These are phyloP conservation scores for Sambucus nigra DNA, from an alignment of 129 eudicot species.

Conservation along the genomic window DNA sequence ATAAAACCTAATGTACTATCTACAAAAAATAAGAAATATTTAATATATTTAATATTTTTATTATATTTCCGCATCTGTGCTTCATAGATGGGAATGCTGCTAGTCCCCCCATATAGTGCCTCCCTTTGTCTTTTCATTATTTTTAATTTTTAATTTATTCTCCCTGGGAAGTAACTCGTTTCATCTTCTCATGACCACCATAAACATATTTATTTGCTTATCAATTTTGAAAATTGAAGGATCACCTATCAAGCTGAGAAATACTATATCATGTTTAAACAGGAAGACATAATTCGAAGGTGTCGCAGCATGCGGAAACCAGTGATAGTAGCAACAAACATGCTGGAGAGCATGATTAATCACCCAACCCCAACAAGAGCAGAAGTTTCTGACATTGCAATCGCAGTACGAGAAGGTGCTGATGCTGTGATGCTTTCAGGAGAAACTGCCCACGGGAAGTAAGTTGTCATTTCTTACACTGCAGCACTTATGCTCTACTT, in stretches of 20 bases:
- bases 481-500: not conserved
- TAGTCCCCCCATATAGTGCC: too few species aligned
- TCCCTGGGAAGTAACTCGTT: too few species aligned
- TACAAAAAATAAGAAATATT: too few species aligned
- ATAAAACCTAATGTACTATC: too few species aligned
- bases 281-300: slow-evolving; percentile 87
- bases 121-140: too few species aligned
- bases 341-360: slow-evolving; percentile 97
- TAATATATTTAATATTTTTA: too few species aligned
- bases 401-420: slow-evolving; percentile 81
- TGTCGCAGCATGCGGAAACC: slow-evolving; percentile 91
- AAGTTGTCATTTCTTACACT: slow-evolving; percentile 14
- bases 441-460: slow-evolving; percentile 99
- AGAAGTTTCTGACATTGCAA: slow-evolving; percentile 93
- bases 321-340: slow-evolving; percentile 95
- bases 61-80: too few species aligned
- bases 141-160: too few species aligned
- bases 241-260: not conserved
- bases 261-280: slow-evolving; percentile 3
- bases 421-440: slow-evolving; percentile 98
- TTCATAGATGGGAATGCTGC: too few species aligned
- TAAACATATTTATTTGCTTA: not conserved
- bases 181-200: not conserved
- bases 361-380: slow-evolving; percentile 99
- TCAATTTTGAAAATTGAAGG: not conserved